Evolutionary conservation across 352 stramenopile genomes (phyloP).

Genomic region (Albugo laibachii): DNA sequence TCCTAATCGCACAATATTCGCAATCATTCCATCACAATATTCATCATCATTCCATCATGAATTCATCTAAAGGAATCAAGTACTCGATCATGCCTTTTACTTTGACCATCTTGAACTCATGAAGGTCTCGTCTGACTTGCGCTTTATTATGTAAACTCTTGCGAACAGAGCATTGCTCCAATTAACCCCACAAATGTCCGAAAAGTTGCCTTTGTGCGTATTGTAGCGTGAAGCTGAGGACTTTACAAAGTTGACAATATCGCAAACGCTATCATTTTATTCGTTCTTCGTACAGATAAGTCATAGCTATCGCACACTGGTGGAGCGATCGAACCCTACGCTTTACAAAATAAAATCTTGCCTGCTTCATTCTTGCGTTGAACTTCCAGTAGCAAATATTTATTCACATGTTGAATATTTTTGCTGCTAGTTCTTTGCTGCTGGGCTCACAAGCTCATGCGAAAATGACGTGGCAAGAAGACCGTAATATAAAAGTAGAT

Average conservation of each 20-base stretch:
- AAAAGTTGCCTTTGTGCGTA: not conserved
- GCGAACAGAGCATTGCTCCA: slow-evolving; percentile 9
- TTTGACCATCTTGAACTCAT: no score
- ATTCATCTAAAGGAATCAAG: slow-evolving; percentile 9
- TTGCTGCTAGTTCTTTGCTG: no score
- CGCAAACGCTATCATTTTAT: not conserved
- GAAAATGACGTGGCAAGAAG: no score
- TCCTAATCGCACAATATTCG: slow-evolving; percentile 5
- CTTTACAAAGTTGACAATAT: slow-evolving; percentile 1
- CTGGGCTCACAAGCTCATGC: no score
- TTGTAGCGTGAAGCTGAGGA: no score
- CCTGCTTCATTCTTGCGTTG: no score
- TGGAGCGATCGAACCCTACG: slow-evolving; percentile 3
- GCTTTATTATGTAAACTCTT: slow-evolving; percentile 7
- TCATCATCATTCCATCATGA: no score
- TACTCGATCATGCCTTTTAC: slow-evolving; percentile 6
- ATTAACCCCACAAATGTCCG: slow-evolving; percentile 5
- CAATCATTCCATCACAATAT: no score
- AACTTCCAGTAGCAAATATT: no score
- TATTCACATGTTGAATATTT: no score
- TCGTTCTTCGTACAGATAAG: slow-evolving; percentile 1
- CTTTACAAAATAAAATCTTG: not conserved
- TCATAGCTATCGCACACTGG: not conserved
- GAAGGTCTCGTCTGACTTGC: slow-evolving; percentile 8
- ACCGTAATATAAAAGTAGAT: no score